Percentiles rank a stretch among this genome's conserved stretches.
These are phyloP conservation scores for Gossypioides kirkii DNA, from an alignment of 345 rosid species.

Conservation along the genomic window DNA sequence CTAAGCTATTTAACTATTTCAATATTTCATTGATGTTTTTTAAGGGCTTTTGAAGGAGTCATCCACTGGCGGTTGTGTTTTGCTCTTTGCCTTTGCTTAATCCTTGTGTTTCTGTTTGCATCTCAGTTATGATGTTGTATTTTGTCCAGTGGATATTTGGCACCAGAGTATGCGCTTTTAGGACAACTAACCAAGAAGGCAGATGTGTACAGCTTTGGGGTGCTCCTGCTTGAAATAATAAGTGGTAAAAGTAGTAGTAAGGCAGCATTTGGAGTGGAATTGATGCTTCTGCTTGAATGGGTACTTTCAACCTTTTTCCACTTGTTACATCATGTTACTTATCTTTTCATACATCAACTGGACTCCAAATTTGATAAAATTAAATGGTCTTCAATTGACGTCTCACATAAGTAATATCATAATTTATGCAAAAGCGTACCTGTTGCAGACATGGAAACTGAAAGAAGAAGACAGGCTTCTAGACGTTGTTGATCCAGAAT, in stretches of 20 bases:
- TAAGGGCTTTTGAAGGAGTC: not conserved
- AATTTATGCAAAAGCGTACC: not conserved
- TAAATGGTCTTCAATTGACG: not conserved
- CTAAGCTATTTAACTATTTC: not conserved
- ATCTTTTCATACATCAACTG: not conserved
- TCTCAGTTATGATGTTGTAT: not conserved
- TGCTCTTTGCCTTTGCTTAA: not conserved
- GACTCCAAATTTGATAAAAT: not conserved
- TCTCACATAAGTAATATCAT: not conserved
- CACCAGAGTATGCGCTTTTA: constrained; percentile 85
- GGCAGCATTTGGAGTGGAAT: constrained; percentile 67
- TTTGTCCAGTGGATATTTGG: constrained; percentile 79
- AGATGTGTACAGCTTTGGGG: constrained; percentile 87
- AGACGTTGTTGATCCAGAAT: constrained; percentile 62
- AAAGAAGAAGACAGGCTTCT: constrained; percentile 59
- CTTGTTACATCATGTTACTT: too few species aligned
- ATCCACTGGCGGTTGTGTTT: not conserved
- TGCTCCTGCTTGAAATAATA: constrained; percentile 72
- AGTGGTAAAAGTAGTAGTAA: constrained; percentile 79
- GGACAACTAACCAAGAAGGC: constrained; percentile 93
- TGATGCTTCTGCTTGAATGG: constrained; percentile 83
- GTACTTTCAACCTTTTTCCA: constrained; percentile 32
- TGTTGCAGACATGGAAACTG: constrained; percentile 80
- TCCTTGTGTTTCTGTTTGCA: constrained; percentile 1
- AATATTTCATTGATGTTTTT: not conserved